These are phyloP conservation scores for Actinomucor elegans DNA, from an alignment of 371 early-diverging fungal genomes.

Conservation along the genomic window DNA sequence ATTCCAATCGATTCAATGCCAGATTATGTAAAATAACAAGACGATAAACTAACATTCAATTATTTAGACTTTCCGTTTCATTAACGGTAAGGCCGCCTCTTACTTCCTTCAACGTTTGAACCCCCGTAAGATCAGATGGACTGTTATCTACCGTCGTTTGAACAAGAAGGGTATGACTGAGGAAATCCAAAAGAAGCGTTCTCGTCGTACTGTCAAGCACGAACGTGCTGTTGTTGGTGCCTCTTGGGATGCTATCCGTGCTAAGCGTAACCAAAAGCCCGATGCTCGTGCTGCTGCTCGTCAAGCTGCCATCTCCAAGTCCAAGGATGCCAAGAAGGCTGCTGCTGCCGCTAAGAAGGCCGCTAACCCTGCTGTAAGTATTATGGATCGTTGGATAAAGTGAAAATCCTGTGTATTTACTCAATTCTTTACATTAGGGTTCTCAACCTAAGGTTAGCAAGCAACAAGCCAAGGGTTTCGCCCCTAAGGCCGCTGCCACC, in stretches of 20 bases:
- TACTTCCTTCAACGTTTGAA: conserved; percentile 95
- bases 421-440: conserved; percentile 9
- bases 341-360: conserved; percentile 82
- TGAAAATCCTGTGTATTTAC: background rate
- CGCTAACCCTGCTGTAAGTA: conserved; percentile 43
- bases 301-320: conserved; percentile 80
- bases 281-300: conserved; percentile 94
- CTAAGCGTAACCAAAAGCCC: conserved; percentile 94
- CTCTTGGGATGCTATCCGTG: conserved; percentile 92
- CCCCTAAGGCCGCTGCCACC: conserved; percentile 82
- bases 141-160: conserved; percentile 94
- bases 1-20: no score
- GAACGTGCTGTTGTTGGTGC: conserved; percentile 96
- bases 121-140: conserved; percentile 98
- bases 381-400: background rate
- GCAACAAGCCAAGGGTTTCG: conserved; percentile 86
- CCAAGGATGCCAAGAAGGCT: conserved; percentile 87
- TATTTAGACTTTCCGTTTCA: conserved; percentile 86
- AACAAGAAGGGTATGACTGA: conserved; percentile 98
- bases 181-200: conserved; percentile 95
- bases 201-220: conserved; percentile 92
- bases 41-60: background rate
- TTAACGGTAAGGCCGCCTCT: conserved; percentile 94
- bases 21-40: no score
- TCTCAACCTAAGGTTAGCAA: conserved; percentile 77